A percentile compares a stretch with the other conserved stretches of the same genome.
These are phyloP conservation scores for Grifola frondosa DNA, from an alignment of 1,284 basidiomycete species.

Conservation along the genomic window DNA sequence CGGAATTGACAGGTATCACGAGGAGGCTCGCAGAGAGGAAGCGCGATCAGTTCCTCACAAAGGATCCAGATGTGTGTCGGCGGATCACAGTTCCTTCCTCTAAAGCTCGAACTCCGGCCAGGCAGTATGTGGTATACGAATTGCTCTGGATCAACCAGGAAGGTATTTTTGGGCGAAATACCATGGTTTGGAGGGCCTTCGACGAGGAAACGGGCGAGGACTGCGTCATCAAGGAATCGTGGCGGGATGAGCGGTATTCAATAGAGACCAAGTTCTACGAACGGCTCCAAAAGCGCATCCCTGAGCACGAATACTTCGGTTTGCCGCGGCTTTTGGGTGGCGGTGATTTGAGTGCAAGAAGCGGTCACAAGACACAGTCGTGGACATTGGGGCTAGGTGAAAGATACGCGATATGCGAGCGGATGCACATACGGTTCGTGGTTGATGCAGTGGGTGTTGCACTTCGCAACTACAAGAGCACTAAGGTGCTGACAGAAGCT, in stretches of 20 bases:
- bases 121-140: slow-evolving; percentile 11
- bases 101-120: too few relatives aligned
- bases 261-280: slow-evolving; percentile 11
- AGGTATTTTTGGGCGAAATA: slow-evolving; percentile 13
- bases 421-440: slow-evolving; percentile 16
- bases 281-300: slow-evolving; percentile 4
- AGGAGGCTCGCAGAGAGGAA: neutral
- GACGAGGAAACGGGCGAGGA: too few relatives aligned
- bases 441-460: slow-evolving; percentile 11
- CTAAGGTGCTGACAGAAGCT: slow-evolving; percentile 12
- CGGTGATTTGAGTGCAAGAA: slow-evolving; percentile 8
- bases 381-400: neutral
- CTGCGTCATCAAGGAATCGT: slow-evolving; percentile 17
- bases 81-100: too few relatives aligned
- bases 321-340: slow-evolving; percentile 7
- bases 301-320: neutral
- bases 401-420: slow-evolving; percentile 4
- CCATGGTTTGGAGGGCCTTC: slow-evolving; percentile 10
- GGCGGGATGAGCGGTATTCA: slow-evolving; percentile 4
- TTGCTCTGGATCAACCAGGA: slow-evolving; percentile 10
- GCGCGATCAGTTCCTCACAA: neutral
- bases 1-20: neutral
- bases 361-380: slow-evolving; percentile 13
- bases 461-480: slow-evolving; percentile 9
- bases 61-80: neutral